Evolutionary conservation across 306 rosid genomes (phyloP), one percentile per base, ranked within the genome.

Genomic region (Cicer judaicum): DNA sequence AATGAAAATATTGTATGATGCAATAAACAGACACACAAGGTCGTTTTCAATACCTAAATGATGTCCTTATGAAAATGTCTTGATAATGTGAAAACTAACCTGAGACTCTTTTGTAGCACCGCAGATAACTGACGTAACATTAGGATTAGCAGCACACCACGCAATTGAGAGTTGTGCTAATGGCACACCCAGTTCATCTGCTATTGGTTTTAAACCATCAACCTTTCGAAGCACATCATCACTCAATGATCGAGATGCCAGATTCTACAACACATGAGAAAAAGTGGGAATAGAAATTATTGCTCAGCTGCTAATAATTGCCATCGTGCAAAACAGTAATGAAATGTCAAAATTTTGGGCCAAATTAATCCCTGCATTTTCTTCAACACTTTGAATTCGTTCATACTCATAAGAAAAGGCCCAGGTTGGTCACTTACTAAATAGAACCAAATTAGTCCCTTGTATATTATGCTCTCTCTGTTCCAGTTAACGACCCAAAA

Each of bases 41-140:
- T 61, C 62, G 61, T 41, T 62, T 39, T 38, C 11, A 36, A 49
- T 42, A 59, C 10, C 2, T 12, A 29, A 59, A 59, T 59, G 42
- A 59, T 12, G 10, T 29, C 42, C 39, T 49, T 54, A 15, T 57
- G 41, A 80, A 74, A 19, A 68, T n/a, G 39, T 38, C 18, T 18
- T 44, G 64, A 44, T 34, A 65, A 44, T 21, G 70, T 0, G 56
- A 59, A 53, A 81, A 84, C 97, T 50, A 70, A 94, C 99, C 99
- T 94, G 99, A 79, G 96, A 88, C 76, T 94, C 99, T 79, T 91
- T 94, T 10, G 99, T 94, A 15, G 99, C 99, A 10, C 99, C 99
- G 50, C 95, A 87, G 29, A 94, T 94, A 64, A 94, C 99, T 3
- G 97, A 90, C 2, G 99, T 88, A 74, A 94, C 99, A 73, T 92